Base-by-base conservation (phyloP, 2,329 filamentous ascomycete genomes). In the Gaeumannomyces sp. region DNA sequence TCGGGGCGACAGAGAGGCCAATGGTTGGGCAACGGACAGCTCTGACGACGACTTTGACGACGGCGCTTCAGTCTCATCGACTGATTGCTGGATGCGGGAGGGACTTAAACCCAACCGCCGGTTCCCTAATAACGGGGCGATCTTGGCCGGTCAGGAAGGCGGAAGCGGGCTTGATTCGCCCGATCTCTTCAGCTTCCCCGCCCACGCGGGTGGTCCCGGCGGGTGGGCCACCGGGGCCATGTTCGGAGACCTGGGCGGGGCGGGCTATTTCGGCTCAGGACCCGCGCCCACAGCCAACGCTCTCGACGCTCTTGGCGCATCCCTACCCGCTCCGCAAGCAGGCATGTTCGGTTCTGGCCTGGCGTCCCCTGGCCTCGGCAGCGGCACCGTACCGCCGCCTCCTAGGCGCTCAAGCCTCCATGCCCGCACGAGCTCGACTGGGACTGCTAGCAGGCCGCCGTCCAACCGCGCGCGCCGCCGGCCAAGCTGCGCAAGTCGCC, bases 61-160 rank as follows among this genome's bases (percentile, higher is more conserved):
- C 22, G 77, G 75, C n/a, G 77, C 79, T 33, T 84, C 82, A 2
- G 75, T 79, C 0, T 84, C 81, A 1, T 83, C 79, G 66, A 77
- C 83, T 6, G 85, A 87, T 64, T 83, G 84, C 29, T 87, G 84
- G 84, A 79, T 87, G 74, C 79, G 79, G 8, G 83, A 85, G 71
- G 83, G 82, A 64, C 73, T 78, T 38, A 81, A 81, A 60, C 78
- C 80, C 1, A 71, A 73, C 0, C 70, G 71, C 10, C 66, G 69
- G n/a, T 66, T 62, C 0, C 67, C 72, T 1, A 67, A 66, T 50
- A 64, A 64, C 22, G 57, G 33, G 7, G 57, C 57, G 10, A 35
- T 35, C 35, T 25, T 31, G 2, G 58, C 33, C 31, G 53, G 25
- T 19, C 22, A 19, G 53, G 58, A 27, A 60, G 35, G 50, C 31